These are phyloP conservation scores for Nadsonia commutata DNA, from an alignment of 1,139 yeast genomes.

Conservation along the genomic window DNA sequence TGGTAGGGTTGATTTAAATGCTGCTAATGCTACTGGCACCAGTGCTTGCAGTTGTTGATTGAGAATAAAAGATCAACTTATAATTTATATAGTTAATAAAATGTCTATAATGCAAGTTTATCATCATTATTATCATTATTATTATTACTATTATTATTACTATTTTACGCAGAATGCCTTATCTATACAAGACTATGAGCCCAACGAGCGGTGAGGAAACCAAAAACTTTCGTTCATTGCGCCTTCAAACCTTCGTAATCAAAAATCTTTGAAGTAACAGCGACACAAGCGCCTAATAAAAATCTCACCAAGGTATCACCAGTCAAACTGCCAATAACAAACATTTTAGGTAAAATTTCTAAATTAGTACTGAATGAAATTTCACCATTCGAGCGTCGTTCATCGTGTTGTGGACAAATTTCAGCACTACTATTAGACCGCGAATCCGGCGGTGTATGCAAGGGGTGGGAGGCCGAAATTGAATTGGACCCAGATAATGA, in stretches of 20 bases:
- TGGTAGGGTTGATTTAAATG: not conserved
- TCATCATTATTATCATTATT: not conserved
- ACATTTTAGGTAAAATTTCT: slow-evolving; percentile 11
- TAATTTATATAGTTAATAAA: no score
- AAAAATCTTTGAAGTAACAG: slow-evolving; percentile 8
- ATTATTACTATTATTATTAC: not conserved
- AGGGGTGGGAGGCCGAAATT: not conserved
- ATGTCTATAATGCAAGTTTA: no score
- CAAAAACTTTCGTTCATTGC: not conserved
- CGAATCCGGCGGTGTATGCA: not conserved
- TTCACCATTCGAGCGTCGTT: slow-evolving; percentile 1
- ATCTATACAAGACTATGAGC: no score
- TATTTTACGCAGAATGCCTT: not conserved
- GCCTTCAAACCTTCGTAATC: not conserved
- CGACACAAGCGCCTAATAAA: slow-evolving; percentile 17
- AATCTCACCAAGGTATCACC: slow-evolving; percentile 23
- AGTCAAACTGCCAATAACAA: slow-evolving; percentile 20
- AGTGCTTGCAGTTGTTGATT: slow-evolving; percentile 4
- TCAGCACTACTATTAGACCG: slow-evolving; percentile 1
- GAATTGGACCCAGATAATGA: not conserved
- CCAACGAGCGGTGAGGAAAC: no score
- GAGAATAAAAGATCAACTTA: no score
- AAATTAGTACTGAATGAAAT: slow-evolving; percentile 6
- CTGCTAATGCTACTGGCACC: slow-evolving; percentile 6
- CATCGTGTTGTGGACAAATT: slow-evolving; percentile 1